These are phyloP conservation scores for Saccharomyces mikatae DNA, from an alignment of 805 yeast species.

Conservation along the genomic window DNA sequence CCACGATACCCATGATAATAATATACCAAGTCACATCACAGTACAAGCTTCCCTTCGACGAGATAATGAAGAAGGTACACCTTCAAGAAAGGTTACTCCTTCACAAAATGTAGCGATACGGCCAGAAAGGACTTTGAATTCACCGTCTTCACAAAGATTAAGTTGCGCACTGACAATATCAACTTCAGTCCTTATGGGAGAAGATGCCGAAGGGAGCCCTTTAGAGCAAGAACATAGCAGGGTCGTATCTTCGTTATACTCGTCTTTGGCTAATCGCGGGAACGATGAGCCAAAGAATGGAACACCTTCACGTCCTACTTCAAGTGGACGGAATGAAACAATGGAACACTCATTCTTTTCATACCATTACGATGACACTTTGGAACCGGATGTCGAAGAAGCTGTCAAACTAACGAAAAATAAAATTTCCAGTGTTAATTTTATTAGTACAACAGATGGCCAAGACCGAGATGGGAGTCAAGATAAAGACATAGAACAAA, in stretches of 20 bases:
- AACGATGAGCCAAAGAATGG: neutral
- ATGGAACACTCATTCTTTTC: conserved; percentile 3
- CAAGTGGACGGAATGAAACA: neutral
- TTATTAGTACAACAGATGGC: neutral
- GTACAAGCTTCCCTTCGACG: neutral
- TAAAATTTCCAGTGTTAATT: conserved; percentile 7
- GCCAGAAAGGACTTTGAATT: neutral
- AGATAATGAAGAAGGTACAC: neutral
- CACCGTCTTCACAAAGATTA: neutral
- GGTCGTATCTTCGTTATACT: neutral
- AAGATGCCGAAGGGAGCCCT: neutral
- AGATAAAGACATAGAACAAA: neutral
- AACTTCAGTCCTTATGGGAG: neutral
- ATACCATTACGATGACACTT: conserved; percentile 6
- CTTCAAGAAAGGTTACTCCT: neutral
- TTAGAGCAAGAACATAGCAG: neutral
- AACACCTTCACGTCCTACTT: neutral
- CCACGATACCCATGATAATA: neutral
- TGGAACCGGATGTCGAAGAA: conserved; percentile 21
- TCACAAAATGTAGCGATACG: neutral
- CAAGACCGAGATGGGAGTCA: neutral
- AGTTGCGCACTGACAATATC: neutral
- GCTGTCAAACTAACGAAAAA: conserved; percentile 19
- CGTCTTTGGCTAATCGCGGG: neutral
- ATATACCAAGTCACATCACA: neutral